These are phyloP conservation scores for Pulveroboletus ravenelii DNA, from an alignment of 768 basidiomycete species.

Conservation along the genomic window DNA sequence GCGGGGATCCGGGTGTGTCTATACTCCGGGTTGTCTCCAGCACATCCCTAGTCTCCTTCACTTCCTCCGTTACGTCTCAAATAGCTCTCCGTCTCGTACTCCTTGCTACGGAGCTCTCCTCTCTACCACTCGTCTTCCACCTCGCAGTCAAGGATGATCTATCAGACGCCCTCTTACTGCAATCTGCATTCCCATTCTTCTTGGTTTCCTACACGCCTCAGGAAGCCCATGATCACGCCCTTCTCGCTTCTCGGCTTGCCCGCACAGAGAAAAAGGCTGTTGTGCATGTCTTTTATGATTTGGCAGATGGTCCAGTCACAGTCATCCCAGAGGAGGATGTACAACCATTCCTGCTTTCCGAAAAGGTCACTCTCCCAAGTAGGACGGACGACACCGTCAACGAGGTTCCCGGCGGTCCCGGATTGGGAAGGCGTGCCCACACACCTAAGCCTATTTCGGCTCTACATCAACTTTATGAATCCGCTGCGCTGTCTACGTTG, in stretches of 20 bases:
- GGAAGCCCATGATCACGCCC: slow-evolving; percentile 85
- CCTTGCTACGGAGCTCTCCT: slow-evolving; percentile 63
- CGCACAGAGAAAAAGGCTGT: slow-evolving; percentile 66
- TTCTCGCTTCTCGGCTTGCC: slow-evolving; percentile 81
- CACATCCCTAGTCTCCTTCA: slow-evolving; percentile 54
- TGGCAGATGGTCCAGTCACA: slow-evolving; percentile 35
- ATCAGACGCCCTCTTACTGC: slow-evolving; percentile 70
- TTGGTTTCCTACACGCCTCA: slow-evolving; percentile 72
- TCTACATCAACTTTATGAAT: slow-evolving; percentile 60
- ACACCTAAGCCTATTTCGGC: slow-evolving; percentile 9
- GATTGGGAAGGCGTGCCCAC: not conserved
- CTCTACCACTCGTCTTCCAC: slow-evolving; percentile 65
- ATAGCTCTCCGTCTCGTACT: slow-evolving; percentile 58
- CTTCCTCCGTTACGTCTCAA: slow-evolving; percentile 47
- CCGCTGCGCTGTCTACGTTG: slow-evolving; percentile 61
- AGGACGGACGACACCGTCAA: slow-evolving; percentile 7
- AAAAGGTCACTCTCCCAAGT: slow-evolving; percentile 30
- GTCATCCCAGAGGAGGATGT: slow-evolving; percentile 59
- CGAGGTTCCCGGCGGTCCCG: not conserved
- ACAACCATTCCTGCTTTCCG: slow-evolving; percentile 53
- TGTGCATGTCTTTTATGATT: slow-evolving; percentile 76
- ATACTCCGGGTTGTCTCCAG: slow-evolving; percentile 44
- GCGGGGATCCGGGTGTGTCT: slow-evolving; percentile 60
- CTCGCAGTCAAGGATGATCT: slow-evolving; percentile 63
- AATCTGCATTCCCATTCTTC: slow-evolving; percentile 76